These are phyloP conservation scores for Populus davidiana DNA, from an alignment of 345 rosid species.

Conservation along the genomic window DNA sequence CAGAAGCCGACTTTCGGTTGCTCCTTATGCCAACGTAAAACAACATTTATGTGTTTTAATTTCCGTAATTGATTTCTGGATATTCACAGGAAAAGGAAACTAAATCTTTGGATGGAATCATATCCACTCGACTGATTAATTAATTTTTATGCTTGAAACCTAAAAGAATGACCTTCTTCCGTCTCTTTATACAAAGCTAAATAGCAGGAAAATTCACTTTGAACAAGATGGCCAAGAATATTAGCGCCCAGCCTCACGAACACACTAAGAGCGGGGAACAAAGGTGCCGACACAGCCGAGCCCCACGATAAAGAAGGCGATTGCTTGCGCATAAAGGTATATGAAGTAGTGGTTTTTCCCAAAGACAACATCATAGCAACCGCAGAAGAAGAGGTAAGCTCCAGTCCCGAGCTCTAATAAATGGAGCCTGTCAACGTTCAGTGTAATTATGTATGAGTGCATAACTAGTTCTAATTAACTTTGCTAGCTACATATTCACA, in stretches of 20 bases:
- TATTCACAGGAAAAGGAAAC: constrained; percentile 15
- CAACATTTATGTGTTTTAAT: constrained; percentile 5
- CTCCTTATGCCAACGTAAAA: not conserved
- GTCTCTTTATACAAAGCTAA: constrained; percentile 9
- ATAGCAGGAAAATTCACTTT: not conserved
- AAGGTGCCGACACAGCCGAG: constrained; percentile 73
- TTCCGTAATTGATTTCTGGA: not conserved
- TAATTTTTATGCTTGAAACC: not conserved
- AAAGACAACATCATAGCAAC: constrained; percentile 56
- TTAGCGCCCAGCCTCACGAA: not conserved
- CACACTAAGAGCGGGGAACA: constrained; percentile 39
- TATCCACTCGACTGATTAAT: not conserved
- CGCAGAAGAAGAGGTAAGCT: constrained; percentile 66
- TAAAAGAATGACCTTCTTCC: constrained; percentile 5
- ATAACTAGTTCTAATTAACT: not conserved
- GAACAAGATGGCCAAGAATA: not conserved
- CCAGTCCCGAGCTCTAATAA: constrained; percentile 71
- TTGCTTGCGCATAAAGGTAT: constrained; percentile 70
- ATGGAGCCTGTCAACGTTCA: constrained; percentile 46
- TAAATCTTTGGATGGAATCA: not conserved
- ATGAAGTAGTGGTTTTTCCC: constrained; percentile 68
- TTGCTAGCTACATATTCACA: no score
- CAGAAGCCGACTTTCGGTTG: not conserved
- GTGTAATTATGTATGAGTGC: not conserved
- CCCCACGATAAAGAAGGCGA: constrained; percentile 76